Evolutionary conservation across 768 basidiomycete genomes (phyloP).

Genomic region (Termitomyces heimii): DNA sequence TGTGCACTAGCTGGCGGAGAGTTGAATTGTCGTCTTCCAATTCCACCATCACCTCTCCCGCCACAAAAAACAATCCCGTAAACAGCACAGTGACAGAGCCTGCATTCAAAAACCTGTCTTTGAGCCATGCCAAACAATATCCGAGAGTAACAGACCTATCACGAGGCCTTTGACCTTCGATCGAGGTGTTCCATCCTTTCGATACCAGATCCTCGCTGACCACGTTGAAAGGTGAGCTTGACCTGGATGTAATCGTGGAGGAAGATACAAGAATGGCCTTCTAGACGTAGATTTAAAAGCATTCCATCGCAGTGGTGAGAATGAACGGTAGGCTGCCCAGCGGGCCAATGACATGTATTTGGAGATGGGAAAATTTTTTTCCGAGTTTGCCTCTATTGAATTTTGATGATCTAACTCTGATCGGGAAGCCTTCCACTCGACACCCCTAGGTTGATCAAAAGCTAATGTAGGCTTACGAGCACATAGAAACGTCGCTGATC

Average conservation of each 20-base stretch:
- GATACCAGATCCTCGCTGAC: slow-evolving; percentile 24
- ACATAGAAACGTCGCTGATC: too few species aligned
- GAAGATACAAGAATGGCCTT: background rate
- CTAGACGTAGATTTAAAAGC: slow-evolving; percentile 9
- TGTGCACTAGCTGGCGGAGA: slow-evolving; percentile 16
- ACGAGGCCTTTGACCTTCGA: slow-evolving; percentile 26
- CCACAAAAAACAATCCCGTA: background rate
- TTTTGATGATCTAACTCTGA: too few species aligned
- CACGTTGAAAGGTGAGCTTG: slow-evolving; percentile 17
- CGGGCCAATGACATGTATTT: slow-evolving; percentile 24
- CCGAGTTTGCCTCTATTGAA: background rate
- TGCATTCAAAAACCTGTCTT: background rate
- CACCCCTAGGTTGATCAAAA: too few species aligned
- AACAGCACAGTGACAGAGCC: background rate
- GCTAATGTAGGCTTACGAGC: too few species aligned
- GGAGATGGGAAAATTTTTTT: too few species aligned
- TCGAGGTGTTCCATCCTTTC: slow-evolving; percentile 29
- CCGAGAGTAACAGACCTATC: slow-evolving; percentile 18
- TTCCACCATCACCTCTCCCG: background rate
- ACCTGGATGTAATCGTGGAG: background rate
- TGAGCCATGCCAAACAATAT: background rate
- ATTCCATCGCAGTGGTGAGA: slow-evolving; percentile 14
- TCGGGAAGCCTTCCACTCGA: too few species aligned
- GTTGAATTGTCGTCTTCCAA: background rate
- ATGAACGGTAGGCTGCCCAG: slow-evolving; percentile 22